Evolutionary conservation across 2,329 filamentous ascomycete species (phyloP).

Genomic region (Epichloe gansuensis): DNA sequence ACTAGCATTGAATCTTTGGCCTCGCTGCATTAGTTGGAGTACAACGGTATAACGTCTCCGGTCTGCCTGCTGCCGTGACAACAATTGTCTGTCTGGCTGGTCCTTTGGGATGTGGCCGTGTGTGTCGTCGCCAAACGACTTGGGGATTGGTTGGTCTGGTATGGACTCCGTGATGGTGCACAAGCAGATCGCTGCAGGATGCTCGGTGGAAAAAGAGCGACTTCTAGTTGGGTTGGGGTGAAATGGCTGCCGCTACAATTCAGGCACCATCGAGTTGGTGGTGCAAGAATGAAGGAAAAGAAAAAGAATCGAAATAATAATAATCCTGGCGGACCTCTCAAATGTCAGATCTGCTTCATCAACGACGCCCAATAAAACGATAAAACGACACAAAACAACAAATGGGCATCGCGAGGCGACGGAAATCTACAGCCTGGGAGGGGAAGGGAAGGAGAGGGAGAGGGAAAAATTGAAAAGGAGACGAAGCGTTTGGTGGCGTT

Average conservation of each 20-base stretch:
- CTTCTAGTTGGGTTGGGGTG: not conserved
- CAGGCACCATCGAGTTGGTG: not conserved
- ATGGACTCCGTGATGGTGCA: not conserved
- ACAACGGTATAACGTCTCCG: not conserved
- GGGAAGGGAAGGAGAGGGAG: slow-evolving; percentile 1
- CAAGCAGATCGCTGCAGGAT: not conserved
- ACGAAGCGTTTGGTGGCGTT: not conserved
- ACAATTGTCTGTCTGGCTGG: not conserved
- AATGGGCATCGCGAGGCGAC: slow-evolving; percentile 11
- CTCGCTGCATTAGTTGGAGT: not conserved
- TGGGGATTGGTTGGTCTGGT: not conserved
- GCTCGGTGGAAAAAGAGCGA: slow-evolving; percentile 2
- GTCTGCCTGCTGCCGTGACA: not conserved
- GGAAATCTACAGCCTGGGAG: not conserved
- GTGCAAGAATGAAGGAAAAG: not conserved
- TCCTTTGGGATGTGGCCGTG: not conserved
- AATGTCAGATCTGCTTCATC: slow-evolving; percentile 4
- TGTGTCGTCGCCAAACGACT: not conserved
- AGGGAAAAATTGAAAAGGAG: not conserved
- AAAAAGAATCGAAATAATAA: slow-evolving; percentile 4
- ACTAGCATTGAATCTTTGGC: not conserved
- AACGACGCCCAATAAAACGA: slow-evolving; percentile 7
- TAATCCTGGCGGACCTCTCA: not conserved
- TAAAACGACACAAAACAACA: not conserved
- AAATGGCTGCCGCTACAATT: not conserved